These are phyloP conservation scores for Pseudopediastrum boryanum DNA, from an alignment of 139 green algal genomes.

Conservation along the genomic window DNA sequence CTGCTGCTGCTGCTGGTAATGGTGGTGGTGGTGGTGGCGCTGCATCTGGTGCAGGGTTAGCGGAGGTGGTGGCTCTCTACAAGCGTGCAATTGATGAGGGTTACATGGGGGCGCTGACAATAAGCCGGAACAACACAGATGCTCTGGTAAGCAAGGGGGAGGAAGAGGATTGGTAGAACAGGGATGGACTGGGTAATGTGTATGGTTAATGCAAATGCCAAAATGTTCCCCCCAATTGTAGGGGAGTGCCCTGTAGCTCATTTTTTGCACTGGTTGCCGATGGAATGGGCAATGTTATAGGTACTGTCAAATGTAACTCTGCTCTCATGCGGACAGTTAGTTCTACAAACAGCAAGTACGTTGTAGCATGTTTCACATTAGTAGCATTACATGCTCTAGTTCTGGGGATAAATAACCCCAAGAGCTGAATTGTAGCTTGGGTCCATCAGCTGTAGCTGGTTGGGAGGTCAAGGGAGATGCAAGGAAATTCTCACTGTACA, in stretches of 20 bases:
- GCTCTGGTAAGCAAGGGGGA: constrained; percentile 47
- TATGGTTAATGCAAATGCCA: no score
- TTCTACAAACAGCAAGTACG: background rate
- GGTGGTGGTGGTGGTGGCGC: background rate
- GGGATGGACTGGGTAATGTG: no score
- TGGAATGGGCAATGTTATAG: no score
- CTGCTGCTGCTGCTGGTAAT: background rate
- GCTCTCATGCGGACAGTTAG: background rate
- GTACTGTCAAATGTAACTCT: background rate
- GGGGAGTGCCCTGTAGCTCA: no score
- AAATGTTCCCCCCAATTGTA: no score
- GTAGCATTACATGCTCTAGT: background rate
- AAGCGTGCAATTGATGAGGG: constrained; percentile 61
- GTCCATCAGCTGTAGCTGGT: background rate
- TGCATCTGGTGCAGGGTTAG: background rate
- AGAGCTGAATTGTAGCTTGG: background rate
- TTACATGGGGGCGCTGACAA: constrained; percentile 65
- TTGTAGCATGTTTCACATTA: background rate
- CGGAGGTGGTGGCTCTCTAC: constrained; percentile 13
- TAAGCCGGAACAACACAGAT: constrained; percentile 54
- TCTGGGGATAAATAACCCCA: background rate
- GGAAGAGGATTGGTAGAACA: background rate
- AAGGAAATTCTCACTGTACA: background rate
- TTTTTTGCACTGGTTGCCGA: no score
- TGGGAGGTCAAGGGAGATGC: no score